Conservation (phyloP, 768 basidiomycete genomes). For the Grammothele lineata region DNA sequence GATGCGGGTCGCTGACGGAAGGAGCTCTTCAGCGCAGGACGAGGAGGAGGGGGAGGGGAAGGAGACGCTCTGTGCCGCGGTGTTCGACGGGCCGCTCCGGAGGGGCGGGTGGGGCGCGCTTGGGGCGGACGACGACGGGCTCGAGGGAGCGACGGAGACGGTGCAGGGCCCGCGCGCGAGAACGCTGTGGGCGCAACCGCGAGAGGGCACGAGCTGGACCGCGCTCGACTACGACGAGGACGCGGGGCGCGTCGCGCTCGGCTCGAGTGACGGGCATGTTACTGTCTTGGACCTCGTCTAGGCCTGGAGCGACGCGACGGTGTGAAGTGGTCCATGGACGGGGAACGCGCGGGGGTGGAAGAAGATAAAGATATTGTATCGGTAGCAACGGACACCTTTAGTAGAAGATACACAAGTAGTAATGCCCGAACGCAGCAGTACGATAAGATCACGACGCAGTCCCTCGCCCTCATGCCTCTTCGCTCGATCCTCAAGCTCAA, state of each 20-base stretch:
- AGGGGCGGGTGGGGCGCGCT: constrained; percentile 10
- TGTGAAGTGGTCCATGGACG: no score
- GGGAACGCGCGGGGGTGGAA: no score
- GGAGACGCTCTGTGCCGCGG: constrained; percentile 43
- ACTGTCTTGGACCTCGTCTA: constrained; percentile 32
- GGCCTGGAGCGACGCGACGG: no score
- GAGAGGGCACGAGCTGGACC: constrained; percentile 41
- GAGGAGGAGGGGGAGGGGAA: neutral
- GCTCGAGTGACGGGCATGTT: constrained; percentile 44
- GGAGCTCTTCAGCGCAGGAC: no score
- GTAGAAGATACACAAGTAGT: no score
- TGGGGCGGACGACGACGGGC: no score
- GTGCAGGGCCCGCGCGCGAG: constrained; percentile 16
- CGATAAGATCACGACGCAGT: no score
- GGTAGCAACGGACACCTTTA: no score
- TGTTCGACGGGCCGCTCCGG: constrained; percentile 46
- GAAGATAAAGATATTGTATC: no score
- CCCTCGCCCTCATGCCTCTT: no score
- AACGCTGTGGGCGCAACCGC: constrained; percentile 29
- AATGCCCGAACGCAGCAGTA: no score
- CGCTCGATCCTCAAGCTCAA: neutral
- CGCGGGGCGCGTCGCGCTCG: constrained; percentile 48
- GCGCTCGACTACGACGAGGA: constrained; percentile 61
- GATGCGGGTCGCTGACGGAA: no score
- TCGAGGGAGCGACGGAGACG: neutral